Percentiles rank a stretch among this genome's conserved stretches.
These are phyloP conservation scores for Sugiyamaella boreocaroliniensis DNA, from an alignment of 805 yeast species.

Conservation along the genomic window DNA sequence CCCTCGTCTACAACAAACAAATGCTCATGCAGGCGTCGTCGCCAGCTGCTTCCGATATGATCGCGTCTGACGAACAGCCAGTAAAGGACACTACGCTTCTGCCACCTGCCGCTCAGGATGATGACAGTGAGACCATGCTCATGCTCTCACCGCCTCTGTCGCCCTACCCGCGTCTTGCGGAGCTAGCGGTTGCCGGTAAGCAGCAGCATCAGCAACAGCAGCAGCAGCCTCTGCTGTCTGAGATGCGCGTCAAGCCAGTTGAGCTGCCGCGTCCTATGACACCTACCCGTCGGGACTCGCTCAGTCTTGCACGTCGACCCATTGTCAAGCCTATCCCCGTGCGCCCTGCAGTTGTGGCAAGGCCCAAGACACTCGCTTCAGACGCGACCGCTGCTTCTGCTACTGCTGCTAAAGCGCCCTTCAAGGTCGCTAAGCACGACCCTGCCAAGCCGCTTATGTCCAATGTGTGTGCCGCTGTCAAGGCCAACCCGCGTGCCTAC, in stretches of 20 bases:
- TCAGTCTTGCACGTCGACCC: not conserved
- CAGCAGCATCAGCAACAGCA: not conserved
- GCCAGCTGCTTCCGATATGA: not conserved
- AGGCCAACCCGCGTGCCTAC: slow-evolving; percentile 26
- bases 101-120: not conserved
- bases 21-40: not conserved
- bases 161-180: slow-evolving; percentile 23
- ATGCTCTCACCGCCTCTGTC: slow-evolving; percentile 33
- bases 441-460: slow-evolving; percentile 24
- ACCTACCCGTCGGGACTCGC: not conserved
- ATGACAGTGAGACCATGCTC: slow-evolving; percentile 8
- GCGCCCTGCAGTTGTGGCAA: not conserved
- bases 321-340: not conserved
- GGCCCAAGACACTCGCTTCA: not conserved
- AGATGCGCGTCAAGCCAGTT: not conserved
- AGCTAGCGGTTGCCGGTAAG: slow-evolving; percentile 1
- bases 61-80: not conserved
- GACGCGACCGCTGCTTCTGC: not conserved
- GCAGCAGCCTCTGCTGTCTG: not conserved
- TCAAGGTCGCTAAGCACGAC: slow-evolving; percentile 15
- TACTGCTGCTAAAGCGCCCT: not conserved
- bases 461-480: slow-evolving; percentile 26
- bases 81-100: not conserved
- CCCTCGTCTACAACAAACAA: not conserved
- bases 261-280: not conserved